phyloP scores from a whole-genome alignment of 768 basidiomycete genomes.

The Podaxis sp. region DNA sequence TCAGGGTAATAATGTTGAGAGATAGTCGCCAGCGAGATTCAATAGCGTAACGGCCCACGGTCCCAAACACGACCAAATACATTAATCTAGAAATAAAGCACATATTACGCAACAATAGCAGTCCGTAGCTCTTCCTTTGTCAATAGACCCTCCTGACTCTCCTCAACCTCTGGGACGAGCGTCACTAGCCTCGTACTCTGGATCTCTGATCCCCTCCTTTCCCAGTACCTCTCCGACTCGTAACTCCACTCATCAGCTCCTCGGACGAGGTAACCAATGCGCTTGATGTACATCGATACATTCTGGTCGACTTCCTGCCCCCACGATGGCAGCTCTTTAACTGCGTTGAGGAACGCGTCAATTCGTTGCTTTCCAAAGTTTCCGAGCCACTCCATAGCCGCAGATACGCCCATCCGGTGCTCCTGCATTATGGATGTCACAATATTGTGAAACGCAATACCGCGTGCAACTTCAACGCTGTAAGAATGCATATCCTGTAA shows the following conservation, averaged over 20 bases:
- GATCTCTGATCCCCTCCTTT: slow-evolving; percentile 18
- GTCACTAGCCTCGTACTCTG: slow-evolving; percentile 21
- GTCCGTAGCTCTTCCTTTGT: slow-evolving; percentile 4
- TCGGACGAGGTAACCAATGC: slow-evolving; percentile 10
- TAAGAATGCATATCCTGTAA: slow-evolving; percentile 23
- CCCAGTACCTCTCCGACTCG: slow-evolving; percentile 16
- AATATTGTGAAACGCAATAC: slow-evolving; percentile 21
- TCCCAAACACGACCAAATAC: slow-evolving; percentile 11
- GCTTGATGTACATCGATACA: slow-evolving; percentile 17
- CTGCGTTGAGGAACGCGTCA: slow-evolving; percentile 8
- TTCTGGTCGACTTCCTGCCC: slow-evolving; percentile 15
- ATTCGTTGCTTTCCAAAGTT: slow-evolving; percentile 8
- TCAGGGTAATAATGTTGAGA: slow-evolving; percentile 3
- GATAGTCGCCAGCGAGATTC: background rate
- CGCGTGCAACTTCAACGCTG: slow-evolving; percentile 17
- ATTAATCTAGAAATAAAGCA: background rate
- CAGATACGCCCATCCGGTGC: slow-evolving; percentile 15
- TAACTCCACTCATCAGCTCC: slow-evolving; percentile 18
- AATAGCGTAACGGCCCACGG: background rate
- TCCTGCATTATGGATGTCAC: slow-evolving; percentile 20
- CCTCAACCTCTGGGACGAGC: slow-evolving; percentile 13
- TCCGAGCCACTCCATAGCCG: slow-evolving; percentile 19
- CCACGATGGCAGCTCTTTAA: slow-evolving; percentile 17
- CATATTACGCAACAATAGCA: background rate
- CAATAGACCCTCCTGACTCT: slow-evolving; percentile 6